Base-by-base conservation (phyloP, 352 stramenopile species). In the Globisporangium sylvaticum region DNA sequence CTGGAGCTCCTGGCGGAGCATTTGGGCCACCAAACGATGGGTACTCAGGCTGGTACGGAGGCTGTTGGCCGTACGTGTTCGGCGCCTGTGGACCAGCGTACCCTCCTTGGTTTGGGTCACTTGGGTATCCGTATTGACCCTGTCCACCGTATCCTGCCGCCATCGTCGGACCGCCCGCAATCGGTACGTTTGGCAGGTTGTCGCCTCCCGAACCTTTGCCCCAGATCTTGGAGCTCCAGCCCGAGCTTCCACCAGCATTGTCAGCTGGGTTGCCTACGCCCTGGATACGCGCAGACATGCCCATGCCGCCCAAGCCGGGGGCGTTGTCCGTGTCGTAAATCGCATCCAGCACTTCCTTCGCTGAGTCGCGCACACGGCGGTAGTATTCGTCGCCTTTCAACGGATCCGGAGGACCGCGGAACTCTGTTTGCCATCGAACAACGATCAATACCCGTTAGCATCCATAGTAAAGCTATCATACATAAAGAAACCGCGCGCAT, bases 341-440 rank as follows among this genome's bases (percentile, higher is more conserved):
- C 27, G 90, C 93, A 68, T 99, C 96, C 29, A 99, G 77, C 58
- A 90, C 93, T 39, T 98, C 96, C 78, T 98, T 98, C 1, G 95
- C 96, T 0, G 94, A 90, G 22, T 96, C 87, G 27, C 95, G 81
- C 25, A 99, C 94, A 32, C 87, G 84, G 53, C 93, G 86, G 71
- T 97, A 98, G 68, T 94, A 96, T 66, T 98, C 89, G 75, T 99
- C 96, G 37, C 96, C 96, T 62, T 96, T 95, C 48, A 98, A 83
- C 53, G 94, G 91, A 83, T 99, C 96, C 18, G 95, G 84, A 1
- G 86, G 84, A 6, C 96, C 96, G 18, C 91, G 81, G 70, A 97
- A 98, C 62, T 97, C 87, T 95, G 61, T 48, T 7, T 34, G 10
- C 7, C 12, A 25, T 58, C 53, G 31, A 31, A 3, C 22, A 27